A percentile compares a stretch with the other conserved stretches of the same genome.
These are phyloP conservation scores for Fomitopsis betulina DNA, from an alignment of 1,284 basidiomycete species.

Conservation along the genomic window DNA sequence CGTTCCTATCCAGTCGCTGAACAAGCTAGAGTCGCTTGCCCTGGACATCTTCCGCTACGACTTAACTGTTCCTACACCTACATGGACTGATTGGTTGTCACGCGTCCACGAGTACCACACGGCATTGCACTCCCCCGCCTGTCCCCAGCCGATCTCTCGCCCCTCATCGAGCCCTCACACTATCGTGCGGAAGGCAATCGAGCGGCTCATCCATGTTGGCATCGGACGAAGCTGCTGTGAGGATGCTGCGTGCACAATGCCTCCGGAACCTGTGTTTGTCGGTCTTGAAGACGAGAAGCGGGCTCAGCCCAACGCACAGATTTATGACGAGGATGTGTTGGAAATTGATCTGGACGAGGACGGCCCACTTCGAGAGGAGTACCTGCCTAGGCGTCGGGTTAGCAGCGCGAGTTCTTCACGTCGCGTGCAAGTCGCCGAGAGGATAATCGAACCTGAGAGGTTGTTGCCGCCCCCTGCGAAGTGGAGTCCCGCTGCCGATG, in stretches of 20 bases:
- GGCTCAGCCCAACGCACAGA: slow-evolving; percentile 41
- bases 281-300: slow-evolving; percentile 58
- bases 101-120: slow-evolving; percentile 61
- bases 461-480: slow-evolving; percentile 67
- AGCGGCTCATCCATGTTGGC: slow-evolving; percentile 56
- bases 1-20: slow-evolving; percentile 62
- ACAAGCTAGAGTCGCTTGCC: slow-evolving; percentile 64
- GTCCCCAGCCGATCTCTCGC: slow-evolving; percentile 73
- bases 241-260: slow-evolving; percentile 14
- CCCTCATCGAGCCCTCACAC: slow-evolving; percentile 65
- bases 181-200: slow-evolving; percentile 64
- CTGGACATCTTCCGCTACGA: slow-evolving; percentile 67
- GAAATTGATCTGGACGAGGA: slow-evolving; percentile 80
- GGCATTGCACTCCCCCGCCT: slow-evolving; percentile 50
- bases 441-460: slow-evolving; percentile 28
- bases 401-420: slow-evolving; percentile 30
- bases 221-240: slow-evolving; percentile 10
- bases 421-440: slow-evolving; percentile 28
- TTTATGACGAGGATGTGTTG: slow-evolving; percentile 40
- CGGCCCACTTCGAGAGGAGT: slow-evolving; percentile 74
- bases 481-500: slow-evolving; percentile 76
- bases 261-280: slow-evolving; percentile 63
- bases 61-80: slow-evolving; percentile 54
- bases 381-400: slow-evolving; percentile 63
- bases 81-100: slow-evolving; percentile 68